Percentiles rank a stretch among this genome's conserved stretches.
Evolutionary conservation across 192 early-diverging fungal genomes (phyloP).

Genomic region (Paraglomus brasilianum): DNA sequence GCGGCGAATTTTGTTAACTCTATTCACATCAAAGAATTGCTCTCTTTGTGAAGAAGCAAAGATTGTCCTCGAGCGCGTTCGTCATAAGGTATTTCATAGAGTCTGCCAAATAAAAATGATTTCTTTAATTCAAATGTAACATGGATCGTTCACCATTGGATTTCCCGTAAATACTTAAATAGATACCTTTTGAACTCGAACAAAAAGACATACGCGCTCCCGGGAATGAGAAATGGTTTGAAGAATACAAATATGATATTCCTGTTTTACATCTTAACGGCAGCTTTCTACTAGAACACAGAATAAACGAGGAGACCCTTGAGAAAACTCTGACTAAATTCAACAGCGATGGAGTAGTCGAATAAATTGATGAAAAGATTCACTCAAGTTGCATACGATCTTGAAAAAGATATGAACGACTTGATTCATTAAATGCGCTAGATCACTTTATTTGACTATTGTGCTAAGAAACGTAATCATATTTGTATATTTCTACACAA

Average conservation of each 20-base stretch:
- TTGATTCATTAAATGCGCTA: too few species aligned
- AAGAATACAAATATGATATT: slow-evolving; percentile 46
- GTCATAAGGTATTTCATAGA: not conserved
- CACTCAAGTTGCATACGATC: too few species aligned
- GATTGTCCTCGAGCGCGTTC: not conserved
- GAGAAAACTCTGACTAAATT: slow-evolving; percentile 36
- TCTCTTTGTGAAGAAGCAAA: slow-evolving; percentile 5
- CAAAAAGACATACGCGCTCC: slow-evolving; percentile 22
- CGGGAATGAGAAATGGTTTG: slow-evolving; percentile 11
- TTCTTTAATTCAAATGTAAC: not conserved
- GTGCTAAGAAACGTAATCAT: not conserved
- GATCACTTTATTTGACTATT: too few species aligned
- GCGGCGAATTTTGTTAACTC: slow-evolving; percentile 3
- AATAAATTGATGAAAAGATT: not conserved
- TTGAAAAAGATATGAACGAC: too few species aligned
- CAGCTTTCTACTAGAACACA: slow-evolving; percentile 41
- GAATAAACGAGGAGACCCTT: slow-evolving; percentile 36
- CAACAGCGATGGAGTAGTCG: slow-evolving; percentile 30
- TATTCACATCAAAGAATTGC: slow-evolving; percentile 7
- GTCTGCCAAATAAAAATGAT: not conserved
- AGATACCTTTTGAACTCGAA: slow-evolving; percentile 22
- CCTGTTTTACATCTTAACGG: slow-evolving; percentile 45
- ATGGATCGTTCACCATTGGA: not conserved
- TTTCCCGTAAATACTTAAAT: not conserved
- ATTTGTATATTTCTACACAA: slow-evolving; percentile 33